These are phyloP conservation scores for Panaeolus papilionaceus DNA, from an alignment of 768 basidiomycete genomes.

Conservation along the genomic window DNA sequence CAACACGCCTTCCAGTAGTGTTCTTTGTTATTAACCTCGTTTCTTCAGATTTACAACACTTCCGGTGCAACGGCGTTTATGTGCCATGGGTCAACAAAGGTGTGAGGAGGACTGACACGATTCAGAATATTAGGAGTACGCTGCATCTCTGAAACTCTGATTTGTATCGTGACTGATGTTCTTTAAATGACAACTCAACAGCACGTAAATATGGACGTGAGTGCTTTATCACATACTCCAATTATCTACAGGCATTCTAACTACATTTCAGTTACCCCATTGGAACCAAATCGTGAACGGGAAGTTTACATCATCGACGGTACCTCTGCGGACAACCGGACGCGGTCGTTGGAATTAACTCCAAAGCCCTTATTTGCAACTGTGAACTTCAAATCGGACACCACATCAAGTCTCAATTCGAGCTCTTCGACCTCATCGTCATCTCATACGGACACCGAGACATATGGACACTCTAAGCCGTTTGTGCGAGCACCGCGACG, in stretches of 20 bases:
- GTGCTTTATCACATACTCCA: background rate
- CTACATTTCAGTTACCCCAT: background rate
- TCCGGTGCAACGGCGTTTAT: constrained; percentile 18
- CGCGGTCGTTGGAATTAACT: background rate
- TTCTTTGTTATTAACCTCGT: background rate
- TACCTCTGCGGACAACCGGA: background rate
- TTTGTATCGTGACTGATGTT: no score
- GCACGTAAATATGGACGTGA: constrained; percentile 14
- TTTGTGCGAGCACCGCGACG: background rate
- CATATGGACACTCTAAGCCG: background rate
- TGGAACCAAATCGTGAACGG: background rate
- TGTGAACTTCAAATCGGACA: background rate
- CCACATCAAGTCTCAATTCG: background rate
- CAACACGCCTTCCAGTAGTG: background rate
- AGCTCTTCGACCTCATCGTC: background rate
- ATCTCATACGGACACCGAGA: background rate
- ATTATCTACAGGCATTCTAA: background rate
- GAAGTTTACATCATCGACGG: background rate
- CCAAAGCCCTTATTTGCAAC: background rate
- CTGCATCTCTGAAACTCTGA: no score
- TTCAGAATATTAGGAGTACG: constrained; percentile 14
- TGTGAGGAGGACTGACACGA: constrained; percentile 6
- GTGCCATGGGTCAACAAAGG: constrained; percentile 21
- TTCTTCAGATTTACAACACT: constrained; percentile 14
- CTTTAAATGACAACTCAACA: background rate